Evolutionary conservation across 805 yeast species (phyloP).

Genomic region (Tanozyma kutaoensis): DNA sequence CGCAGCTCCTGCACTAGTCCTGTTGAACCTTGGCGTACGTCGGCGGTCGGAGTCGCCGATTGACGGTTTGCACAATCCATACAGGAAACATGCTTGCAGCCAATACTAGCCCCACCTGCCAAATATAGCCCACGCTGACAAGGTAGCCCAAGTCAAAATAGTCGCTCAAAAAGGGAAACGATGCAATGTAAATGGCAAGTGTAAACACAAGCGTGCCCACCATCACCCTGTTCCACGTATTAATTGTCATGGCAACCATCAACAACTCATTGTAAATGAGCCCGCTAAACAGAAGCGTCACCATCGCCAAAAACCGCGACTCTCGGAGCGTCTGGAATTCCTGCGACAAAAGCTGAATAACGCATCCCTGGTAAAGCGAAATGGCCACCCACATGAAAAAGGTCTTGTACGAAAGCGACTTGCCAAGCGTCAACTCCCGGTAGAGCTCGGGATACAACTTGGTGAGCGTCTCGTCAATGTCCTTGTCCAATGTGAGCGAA

Average conservation of each 20-base stretch:
- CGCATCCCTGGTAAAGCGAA: slow-evolving; percentile 81
- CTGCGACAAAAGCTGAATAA: slow-evolving; percentile 78
- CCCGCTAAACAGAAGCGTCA: slow-evolving; percentile 74
- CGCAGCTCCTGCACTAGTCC: no score
- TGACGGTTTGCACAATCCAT: slow-evolving; percentile 69
- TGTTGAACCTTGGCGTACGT: slow-evolving; percentile 95
- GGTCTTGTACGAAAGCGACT: slow-evolving; percentile 72
- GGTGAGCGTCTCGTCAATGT: slow-evolving; percentile 81
- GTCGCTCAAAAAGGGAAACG: slow-evolving; percentile 78
- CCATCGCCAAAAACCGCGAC: slow-evolving; percentile 54
- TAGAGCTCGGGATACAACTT: slow-evolving; percentile 89
- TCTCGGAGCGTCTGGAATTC: slow-evolving; percentile 48
- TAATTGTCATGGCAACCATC: slow-evolving; percentile 88
- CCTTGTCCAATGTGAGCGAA: slow-evolving; percentile 81
- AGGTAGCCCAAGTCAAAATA: slow-evolving; percentile 68
- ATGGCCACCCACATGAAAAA: slow-evolving; percentile 86
- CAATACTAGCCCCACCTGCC: slow-evolving; percentile 57
- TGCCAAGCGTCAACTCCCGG: slow-evolving; percentile 81
- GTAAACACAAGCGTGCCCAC: slow-evolving; percentile 60
- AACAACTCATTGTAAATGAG: slow-evolving; percentile 73
- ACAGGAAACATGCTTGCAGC: slow-evolving; percentile 73
- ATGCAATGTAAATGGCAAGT: slow-evolving; percentile 47
- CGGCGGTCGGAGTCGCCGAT: slow-evolving; percentile 77
- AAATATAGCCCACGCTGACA: slow-evolving; percentile 41
- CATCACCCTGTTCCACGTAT: slow-evolving; percentile 85